Percentiles rank a stretch among this genome's conserved stretches.
Evolutionary conservation across 495 filamentous ascomycete species (phyloP).

Genomic region (Coniosporium apollinis): DNA sequence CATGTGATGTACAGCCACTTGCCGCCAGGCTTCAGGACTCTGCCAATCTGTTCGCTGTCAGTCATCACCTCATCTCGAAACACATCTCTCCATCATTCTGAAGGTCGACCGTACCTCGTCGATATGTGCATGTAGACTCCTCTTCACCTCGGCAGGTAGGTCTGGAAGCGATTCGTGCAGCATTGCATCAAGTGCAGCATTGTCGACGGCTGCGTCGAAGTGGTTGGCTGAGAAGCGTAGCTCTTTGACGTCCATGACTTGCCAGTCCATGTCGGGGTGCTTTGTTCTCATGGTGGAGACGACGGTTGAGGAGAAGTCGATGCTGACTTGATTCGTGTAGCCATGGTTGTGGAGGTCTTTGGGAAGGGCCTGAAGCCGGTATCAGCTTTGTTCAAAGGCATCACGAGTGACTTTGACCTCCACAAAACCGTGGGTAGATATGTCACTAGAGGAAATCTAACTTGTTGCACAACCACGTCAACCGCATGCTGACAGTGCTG

Average conservation of each 20-base stretch:
- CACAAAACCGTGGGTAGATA: constrained; percentile 5
- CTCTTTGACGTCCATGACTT: constrained; percentile 33
- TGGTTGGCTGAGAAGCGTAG: constrained; percentile 11
- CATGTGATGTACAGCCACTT: constrained; percentile 41
- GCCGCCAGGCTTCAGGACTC: constrained; percentile 37
- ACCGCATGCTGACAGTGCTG: no score
- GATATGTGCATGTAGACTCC: constrained; percentile 35
- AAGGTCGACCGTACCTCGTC: constrained; percentile 25
- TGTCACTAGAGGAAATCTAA: no score
- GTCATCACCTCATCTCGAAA: not conserved
- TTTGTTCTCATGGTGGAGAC: constrained; percentile 32
- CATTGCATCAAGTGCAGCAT: constrained; percentile 46
- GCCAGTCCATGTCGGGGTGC: constrained; percentile 29
- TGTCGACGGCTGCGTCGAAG: constrained; percentile 44
- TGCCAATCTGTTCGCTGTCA: constrained; percentile 15
- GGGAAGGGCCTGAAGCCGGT: constrained; percentile 39
- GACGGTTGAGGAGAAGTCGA: constrained; percentile 41
- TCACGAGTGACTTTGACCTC: no score
- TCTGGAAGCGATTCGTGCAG: constrained; percentile 41
- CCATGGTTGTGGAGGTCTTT: constrained; percentile 28
- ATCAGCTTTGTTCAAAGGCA: no score
- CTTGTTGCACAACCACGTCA: not conserved
- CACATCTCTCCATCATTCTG: not conserved
- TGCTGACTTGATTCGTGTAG: constrained; percentile 36
- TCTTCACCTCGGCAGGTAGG: constrained; percentile 34